phyloP scores from a whole-genome alignment of 495 filamentous ascomycete species.

The Daldinia childiae region DNA sequence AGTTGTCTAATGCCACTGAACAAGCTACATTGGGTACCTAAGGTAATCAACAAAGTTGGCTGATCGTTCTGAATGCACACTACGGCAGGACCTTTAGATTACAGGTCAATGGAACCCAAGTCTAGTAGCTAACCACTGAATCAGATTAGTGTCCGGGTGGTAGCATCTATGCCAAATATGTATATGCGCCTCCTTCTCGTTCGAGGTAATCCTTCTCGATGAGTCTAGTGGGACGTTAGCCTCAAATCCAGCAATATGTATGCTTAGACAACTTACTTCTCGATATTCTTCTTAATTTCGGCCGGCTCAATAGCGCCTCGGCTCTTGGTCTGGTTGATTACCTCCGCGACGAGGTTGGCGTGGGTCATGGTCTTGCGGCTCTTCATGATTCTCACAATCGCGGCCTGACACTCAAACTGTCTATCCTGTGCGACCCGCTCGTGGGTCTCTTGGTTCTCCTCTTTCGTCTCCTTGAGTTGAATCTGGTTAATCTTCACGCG shows the following conservation, averaged over 20 bases:
- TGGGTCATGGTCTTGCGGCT: conserved; percentile 86
- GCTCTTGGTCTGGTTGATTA: conserved; percentile 86
- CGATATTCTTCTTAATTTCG: conserved; percentile 96
- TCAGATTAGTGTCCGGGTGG: neutral
- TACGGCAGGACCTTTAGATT: neutral
- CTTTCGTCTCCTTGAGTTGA: conserved; percentile 88
- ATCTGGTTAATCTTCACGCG: conserved; percentile 99
- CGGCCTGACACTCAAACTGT: conserved; percentile 95
- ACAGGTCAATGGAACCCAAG: neutral
- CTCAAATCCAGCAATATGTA: neutral
- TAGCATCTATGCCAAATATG: conserved; percentile 75
- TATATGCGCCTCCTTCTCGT: conserved; percentile 79
- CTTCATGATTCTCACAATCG: conserved; percentile 98
- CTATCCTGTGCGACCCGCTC: conserved; percentile 87
- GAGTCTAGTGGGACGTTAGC: conserved; percentile 60
- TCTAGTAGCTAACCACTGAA: conserved; percentile 1
- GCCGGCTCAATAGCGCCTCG: conserved; percentile 82
- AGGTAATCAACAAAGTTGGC: neutral
- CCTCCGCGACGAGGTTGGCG: conserved; percentile 80
- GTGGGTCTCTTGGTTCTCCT: conserved; percentile 92
- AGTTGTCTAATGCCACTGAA: neutral
- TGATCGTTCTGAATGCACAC: neutral
- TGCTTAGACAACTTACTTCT: conserved; percentile 69
- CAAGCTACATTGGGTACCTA: neutral
- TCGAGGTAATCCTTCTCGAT: conserved; percentile 98